Percentiles rank a stretch among this genome's conserved stretches.
phyloP scores from a whole-genome alignment of 352 stramenopile genomes.

The Phytopythium ostracodes region DNA sequence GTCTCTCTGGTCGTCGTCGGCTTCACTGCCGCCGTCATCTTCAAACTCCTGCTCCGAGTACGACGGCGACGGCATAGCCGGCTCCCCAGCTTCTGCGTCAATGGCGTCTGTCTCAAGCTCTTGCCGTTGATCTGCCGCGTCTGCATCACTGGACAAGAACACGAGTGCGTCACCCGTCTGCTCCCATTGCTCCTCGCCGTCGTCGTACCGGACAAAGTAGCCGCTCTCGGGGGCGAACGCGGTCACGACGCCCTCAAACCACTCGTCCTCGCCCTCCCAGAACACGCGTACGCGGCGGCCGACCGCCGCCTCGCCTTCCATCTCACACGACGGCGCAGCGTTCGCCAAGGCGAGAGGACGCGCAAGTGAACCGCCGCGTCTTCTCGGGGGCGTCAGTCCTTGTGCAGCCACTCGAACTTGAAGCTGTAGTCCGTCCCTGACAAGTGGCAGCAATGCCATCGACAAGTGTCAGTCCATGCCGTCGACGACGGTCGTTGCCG shows the following conservation, averaged over 20 bases:
- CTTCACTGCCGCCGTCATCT: slow-evolving; percentile 12
- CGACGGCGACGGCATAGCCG: slow-evolving; percentile 11
- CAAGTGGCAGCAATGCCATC: not conserved
- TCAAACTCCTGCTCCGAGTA: slow-evolving; percentile 21
- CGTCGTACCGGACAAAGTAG: slow-evolving; percentile 69
- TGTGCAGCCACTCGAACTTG: not conserved
- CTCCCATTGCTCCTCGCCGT: slow-evolving; percentile 80
- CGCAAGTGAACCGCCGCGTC: not conserved
- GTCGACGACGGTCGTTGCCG: not conserved
- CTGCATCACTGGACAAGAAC: not conserved
- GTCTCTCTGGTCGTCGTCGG: not conserved
- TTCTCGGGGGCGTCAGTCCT: not conserved
- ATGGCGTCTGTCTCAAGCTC: too few species aligned
- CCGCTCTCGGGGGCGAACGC: slow-evolving; percentile 25
- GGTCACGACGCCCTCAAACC: slow-evolving; percentile 60
- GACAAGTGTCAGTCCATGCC: not conserved
- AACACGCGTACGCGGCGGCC: slow-evolving; percentile 58
- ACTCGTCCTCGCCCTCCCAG: slow-evolving; percentile 62
- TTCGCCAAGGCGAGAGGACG: not conserved
- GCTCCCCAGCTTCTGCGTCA: slow-evolving; percentile 9
- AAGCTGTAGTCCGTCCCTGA: slow-evolving; percentile 1
- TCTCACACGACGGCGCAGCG: too few species aligned
- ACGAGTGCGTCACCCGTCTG: slow-evolving; percentile 3
- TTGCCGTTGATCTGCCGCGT: too few species aligned
- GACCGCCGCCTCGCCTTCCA: slow-evolving; percentile 17